These are phyloP conservation scores for Akanthomyces lecanii DNA, from an alignment of 2,329 filamentous ascomycete species.

Conservation along the genomic window DNA sequence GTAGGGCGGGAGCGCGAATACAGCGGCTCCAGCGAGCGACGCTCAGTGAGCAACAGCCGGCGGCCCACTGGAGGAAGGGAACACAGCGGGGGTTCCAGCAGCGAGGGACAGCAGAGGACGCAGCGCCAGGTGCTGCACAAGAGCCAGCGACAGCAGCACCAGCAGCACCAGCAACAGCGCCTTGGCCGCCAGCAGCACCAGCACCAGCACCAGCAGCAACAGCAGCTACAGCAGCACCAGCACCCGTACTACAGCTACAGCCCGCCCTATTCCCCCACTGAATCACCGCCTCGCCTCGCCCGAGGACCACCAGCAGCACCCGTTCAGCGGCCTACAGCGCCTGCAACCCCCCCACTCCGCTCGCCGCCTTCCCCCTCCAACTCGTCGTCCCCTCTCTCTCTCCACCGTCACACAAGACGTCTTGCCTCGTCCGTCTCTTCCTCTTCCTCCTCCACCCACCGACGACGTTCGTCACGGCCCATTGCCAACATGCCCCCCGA, in stretches of 20 bases:
- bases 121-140: neutral
- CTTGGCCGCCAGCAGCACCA: neutral
- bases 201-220: neutral
- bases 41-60: neutral
- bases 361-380: constrained; percentile 3
- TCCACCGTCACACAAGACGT: constrained; percentile 17
- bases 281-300: no score
- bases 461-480: constrained; percentile 17
- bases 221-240: neutral
- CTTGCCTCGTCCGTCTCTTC: constrained; percentile 17
- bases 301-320: no score
- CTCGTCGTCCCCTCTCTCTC: neutral
- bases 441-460: constrained; percentile 15
- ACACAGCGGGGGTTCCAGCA: neutral
- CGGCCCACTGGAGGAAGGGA: neutral
- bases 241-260: no score
- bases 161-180: neutral
- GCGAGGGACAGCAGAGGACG: neutral
- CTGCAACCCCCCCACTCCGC: neutral
- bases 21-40: neutral
- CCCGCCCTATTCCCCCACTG: no score
- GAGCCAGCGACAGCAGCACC: neutral
- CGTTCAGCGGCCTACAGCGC: neutral
- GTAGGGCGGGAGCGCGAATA: constrained; percentile 3
- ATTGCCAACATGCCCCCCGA: constrained; percentile 38